Conservation (phyloP, 257 asterid species). For the Rubia yunnanensis region DNA sequence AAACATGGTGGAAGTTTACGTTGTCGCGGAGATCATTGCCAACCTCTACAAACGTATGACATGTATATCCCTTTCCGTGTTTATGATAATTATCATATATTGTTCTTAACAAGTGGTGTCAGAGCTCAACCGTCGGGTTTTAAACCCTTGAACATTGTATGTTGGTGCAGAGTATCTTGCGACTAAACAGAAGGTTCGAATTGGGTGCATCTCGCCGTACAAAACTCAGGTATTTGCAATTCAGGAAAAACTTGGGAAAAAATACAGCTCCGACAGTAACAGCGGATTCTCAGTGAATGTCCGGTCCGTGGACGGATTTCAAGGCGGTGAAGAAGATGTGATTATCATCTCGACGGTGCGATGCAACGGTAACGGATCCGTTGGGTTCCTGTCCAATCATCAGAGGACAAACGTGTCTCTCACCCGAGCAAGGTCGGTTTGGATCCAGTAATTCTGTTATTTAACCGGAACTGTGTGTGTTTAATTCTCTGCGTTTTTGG, state of each 20-base stretch:
- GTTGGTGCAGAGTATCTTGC: conserved; percentile 28
- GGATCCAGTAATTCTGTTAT: not conserved
- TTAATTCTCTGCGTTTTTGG: not conserved
- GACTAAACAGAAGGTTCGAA: conserved; percentile 35
- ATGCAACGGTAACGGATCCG: conserved; percentile 52
- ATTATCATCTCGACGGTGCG: conserved; percentile 68
- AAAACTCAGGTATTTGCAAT: conserved; percentile 64
- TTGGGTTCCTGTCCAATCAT: conserved; percentile 60
- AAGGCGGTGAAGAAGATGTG: conserved; percentile 82
- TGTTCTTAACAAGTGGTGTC: too few species aligned
- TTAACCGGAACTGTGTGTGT: not conserved
- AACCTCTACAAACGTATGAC: conserved; percentile 41
- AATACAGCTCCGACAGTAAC: conserved; percentile 38
- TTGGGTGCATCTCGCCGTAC: conserved; percentile 81
- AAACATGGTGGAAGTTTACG: conserved; percentile 47
- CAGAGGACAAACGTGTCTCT: conserved; percentile 62
- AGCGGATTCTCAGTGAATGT: conserved; percentile 53
- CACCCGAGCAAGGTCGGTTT: conserved; percentile 58
- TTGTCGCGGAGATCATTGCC: conserved; percentile 47
- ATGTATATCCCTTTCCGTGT: not conserved
- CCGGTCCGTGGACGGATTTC: conserved; percentile 77
- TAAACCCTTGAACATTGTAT: too few species aligned
- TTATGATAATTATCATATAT: too few species aligned
- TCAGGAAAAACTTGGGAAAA: conserved; percentile 38
- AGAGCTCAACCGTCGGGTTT: too few species aligned